These are phyloP conservation scores for Aspergillus thermomutatus DNA, from an alignment of 2,329 filamentous ascomycete species.

Conservation along the genomic window DNA sequence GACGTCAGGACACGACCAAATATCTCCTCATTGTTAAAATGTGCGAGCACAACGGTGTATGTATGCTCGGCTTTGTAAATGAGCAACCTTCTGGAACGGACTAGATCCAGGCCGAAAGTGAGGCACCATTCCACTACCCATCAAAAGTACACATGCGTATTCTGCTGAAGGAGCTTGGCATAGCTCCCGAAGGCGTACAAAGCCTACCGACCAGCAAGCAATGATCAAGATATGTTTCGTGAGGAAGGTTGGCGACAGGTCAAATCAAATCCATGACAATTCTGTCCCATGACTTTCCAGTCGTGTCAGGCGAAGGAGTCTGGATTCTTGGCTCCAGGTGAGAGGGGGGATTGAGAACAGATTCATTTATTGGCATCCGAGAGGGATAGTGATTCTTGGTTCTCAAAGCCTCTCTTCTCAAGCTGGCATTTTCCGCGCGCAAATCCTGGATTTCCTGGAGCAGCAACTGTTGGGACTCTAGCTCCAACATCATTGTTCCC, in stretches of 20 bases:
- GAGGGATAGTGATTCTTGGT: conserved; percentile 11
- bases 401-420: conserved; percentile 8
- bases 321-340: conserved; percentile 5
- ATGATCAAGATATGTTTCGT: no score
- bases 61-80: no score
- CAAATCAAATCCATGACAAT: conserved; percentile 24
- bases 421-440: conserved; percentile 21
- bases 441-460: conserved; percentile 17
- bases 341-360: conserved; percentile 4
- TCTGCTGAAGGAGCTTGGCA: no score
- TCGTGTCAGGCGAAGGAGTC: conserved; percentile 11
- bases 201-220: no score
- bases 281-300: conserved; percentile 22
- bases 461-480: conserved; percentile 17
- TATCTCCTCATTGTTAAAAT: not conserved
- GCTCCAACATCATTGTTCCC: conserved; percentile 19
- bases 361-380: conserved; percentile 8
- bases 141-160: no score
- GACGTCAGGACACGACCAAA: not conserved
- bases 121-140: no score
- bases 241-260: not conserved
- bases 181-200: no score
- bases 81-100: no score
- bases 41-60: no score
- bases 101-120: no score